phyloP scores from a whole-genome alignment of 73 alveolate genomes.

The Tetrahymena thermophila region DNA sequence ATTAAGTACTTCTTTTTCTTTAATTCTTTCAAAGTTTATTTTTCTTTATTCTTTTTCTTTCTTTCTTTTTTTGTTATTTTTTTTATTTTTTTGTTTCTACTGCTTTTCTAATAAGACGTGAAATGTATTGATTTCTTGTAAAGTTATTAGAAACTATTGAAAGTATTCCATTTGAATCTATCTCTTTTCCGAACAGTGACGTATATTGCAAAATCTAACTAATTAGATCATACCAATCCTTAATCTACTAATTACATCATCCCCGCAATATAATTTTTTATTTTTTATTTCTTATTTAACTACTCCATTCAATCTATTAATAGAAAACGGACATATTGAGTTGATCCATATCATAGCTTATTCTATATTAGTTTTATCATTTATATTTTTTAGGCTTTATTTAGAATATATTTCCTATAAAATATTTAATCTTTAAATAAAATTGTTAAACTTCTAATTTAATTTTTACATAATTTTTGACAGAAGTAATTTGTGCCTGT shows the following conservation, averaged over 20 bases:
- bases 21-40: neutral
- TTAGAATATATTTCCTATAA: too few species aligned
- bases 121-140: neutral
- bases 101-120: neutral
- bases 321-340: neutral
- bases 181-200: neutral
- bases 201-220: neutral
- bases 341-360: too few species aligned
- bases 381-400: too few species aligned
- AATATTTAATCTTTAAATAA: too few species aligned
- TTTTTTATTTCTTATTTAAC: neutral
- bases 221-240: neutral
- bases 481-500: too few species aligned
- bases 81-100: neutral
- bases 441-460: too few species aligned
- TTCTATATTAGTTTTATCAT: neutral
- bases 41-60: neutral
- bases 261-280: neutral
- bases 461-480: too few species aligned
- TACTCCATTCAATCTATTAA: neutral
- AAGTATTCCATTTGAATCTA: neutral
- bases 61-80: neutral
- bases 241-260: neutral
- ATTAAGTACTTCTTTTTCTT: neutral
- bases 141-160: neutral